A percentile compares a stretch with the other conserved stretches of the same genome.
These are phyloP conservation scores for Aureobasidium mangrovei DNA, from an alignment of 2,329 filamentous ascomycete species.

Conservation along the genomic window DNA sequence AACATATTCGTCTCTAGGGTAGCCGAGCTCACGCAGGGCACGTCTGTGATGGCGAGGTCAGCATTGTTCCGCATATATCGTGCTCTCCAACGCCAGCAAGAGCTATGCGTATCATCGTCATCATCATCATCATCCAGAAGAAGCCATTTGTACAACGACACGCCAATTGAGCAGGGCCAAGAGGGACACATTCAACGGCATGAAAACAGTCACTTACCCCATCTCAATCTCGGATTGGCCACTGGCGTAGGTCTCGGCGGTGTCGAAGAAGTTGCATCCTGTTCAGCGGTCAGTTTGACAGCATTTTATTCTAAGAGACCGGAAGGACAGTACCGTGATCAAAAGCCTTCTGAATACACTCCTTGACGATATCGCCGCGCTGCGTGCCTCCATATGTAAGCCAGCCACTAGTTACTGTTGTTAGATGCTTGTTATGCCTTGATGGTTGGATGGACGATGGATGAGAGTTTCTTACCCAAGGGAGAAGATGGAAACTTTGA, in stretches of 20 bases:
- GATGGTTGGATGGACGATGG: constrained; percentile 29
- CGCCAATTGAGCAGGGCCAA: no score
- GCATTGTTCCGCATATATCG: neutral
- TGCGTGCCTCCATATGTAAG: constrained; percentile 42
- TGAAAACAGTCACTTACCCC: constrained; percentile 28
- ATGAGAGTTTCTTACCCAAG: constrained; percentile 34
- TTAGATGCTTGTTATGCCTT: neutral
- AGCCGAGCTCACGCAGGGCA: constrained; percentile 38
- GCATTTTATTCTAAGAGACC: no score
- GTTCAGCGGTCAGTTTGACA: neutral
- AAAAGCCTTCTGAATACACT: constrained; percentile 43
- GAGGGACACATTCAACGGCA: neutral
- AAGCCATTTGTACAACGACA: no score
- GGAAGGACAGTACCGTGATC: constrained; percentile 26
- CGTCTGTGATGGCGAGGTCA: constrained; percentile 15
- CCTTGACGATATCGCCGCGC: constrained; percentile 42
- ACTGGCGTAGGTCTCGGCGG: constrained; percentile 45
- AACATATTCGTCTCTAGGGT: constrained; percentile 40
- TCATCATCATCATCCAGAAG: no score
- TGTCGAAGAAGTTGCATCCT: constrained; percentile 43
- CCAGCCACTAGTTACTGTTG: constrained; percentile 23
- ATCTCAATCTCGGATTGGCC: constrained; percentile 56
- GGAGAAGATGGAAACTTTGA: constrained; percentile 45
- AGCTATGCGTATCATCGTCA: no score
- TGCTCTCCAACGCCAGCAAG: neutral